Percentiles rank a stretch among this genome's conserved stretches.
These are phyloP conservation scores for Penicillium sp. DNA, from an alignment of 2,329 filamentous ascomycete genomes.

Conservation along the genomic window DNA sequence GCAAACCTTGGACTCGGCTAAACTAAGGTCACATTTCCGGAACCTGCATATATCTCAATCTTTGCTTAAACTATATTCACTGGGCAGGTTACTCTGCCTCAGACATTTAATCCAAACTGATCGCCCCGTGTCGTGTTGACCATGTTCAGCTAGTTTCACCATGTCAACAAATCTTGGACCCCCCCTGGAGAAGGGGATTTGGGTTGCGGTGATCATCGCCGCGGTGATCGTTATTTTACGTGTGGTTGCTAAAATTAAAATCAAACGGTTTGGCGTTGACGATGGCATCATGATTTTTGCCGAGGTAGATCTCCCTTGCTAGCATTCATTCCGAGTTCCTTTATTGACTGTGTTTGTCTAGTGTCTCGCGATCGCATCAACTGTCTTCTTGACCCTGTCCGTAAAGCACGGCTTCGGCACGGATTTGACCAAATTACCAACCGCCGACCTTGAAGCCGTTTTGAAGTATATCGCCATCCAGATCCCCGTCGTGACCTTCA, in stretches of 20 bases:
- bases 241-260: slow-evolving; percentile 32
- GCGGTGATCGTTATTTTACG: slow-evolving; percentile 28
- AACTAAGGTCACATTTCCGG: not conserved
- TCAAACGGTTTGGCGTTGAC: slow-evolving; percentile 29
- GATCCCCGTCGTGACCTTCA: slow-evolving; percentile 30
- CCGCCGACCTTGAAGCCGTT: slow-evolving; percentile 16
- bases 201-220: slow-evolving; percentile 29
- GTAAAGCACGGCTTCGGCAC: slow-evolving; percentile 32
- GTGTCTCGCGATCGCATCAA: slow-evolving; percentile 26
- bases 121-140: not conserved
- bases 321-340: not conserved
- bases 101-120: not conserved
- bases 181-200: slow-evolving; percentile 27
- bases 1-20: not conserved
- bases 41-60: not conserved
- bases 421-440: slow-evolving; percentile 15
- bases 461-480: slow-evolving; percentile 32
- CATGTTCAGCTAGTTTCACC: slow-evolving; percentile 3
- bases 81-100: not conserved
- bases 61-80: not conserved
- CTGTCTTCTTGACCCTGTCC: slow-evolving; percentile 25
- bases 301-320: slow-evolving; percentile 16
- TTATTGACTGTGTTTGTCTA: slow-evolving; percentile 1
- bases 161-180: slow-evolving; percentile 19
- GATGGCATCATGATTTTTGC: slow-evolving; percentile 34